Conservation (phyloP, 2,329 filamentous ascomycete species). For the Rutstroemia sp. region DNA sequence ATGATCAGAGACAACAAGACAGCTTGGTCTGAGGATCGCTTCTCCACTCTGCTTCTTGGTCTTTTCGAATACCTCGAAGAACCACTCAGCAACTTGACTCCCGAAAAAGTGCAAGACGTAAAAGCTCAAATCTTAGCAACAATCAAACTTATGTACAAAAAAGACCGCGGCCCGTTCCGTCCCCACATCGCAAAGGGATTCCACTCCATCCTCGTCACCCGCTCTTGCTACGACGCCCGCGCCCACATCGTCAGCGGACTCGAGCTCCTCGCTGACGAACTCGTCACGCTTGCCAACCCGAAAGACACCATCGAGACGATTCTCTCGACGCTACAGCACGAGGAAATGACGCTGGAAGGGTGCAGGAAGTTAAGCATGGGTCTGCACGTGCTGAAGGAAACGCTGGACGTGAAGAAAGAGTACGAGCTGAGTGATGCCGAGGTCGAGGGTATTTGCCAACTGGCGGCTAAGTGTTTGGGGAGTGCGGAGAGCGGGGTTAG, state of each 20-base stretch:
- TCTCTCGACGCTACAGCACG: slow-evolving; percentile 38
- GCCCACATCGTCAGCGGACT: slow-evolving; percentile 68
- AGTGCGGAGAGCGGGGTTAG: slow-evolving; percentile 55
- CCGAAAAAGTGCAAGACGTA: slow-evolving; percentile 63
- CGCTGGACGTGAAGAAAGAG: slow-evolving; percentile 38
- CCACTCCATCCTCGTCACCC: slow-evolving; percentile 57
- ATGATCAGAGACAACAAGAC: slow-evolving; percentile 61
- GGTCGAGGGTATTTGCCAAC: slow-evolving; percentile 41
- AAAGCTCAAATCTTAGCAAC: slow-evolving; percentile 70
- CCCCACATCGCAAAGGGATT: slow-evolving; percentile 62
- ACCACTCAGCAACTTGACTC: slow-evolving; percentile 43
- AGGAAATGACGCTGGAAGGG: slow-evolving; percentile 39
- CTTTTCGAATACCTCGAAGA: slow-evolving; percentile 67
- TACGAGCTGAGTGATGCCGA: slow-evolving; percentile 45
- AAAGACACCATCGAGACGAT: slow-evolving; percentile 52
- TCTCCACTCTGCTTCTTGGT: slow-evolving; percentile 58
- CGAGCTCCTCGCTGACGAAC: slow-evolving; percentile 65
- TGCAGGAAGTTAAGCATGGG: slow-evolving; percentile 54
- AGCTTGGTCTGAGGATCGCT: slow-evolving; percentile 59
- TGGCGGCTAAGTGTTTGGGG: slow-evolving; percentile 51
- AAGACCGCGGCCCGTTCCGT: slow-evolving; percentile 57
- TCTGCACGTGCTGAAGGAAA: slow-evolving; percentile 52
- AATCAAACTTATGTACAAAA: slow-evolving; percentile 63
- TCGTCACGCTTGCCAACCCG: slow-evolving; percentile 58
- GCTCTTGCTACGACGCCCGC: slow-evolving; percentile 58